Evolutionary conservation across 768 basidiomycete genomes (phyloP).

Genomic region (Sarcodon aspratus): DNA sequence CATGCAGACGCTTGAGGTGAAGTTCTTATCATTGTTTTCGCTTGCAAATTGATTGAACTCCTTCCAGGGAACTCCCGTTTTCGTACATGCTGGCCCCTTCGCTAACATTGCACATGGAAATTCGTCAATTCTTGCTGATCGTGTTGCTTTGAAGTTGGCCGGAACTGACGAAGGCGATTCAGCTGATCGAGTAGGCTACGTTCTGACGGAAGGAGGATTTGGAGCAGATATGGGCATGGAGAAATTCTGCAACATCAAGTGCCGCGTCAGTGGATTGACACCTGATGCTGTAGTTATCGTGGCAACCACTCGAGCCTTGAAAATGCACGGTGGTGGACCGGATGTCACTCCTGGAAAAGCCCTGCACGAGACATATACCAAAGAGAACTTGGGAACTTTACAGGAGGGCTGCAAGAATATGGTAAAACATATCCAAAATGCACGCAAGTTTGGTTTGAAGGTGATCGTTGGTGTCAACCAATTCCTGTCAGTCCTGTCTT

Average conservation of each 20-base stretch:
- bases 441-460: conserved; percentile 92
- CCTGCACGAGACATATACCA: conserved; percentile 86
- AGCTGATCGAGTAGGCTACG: conserved; percentile 76
- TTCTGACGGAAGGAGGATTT: conserved; percentile 97
- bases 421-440: conserved; percentile 87
- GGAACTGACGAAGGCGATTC: conserved; percentile 89
- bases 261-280: conserved; percentile 81
- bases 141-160: conserved; percentile 91
- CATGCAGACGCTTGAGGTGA: conserved; percentile 91
- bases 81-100: conserved; percentile 97
- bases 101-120: conserved; percentile 99
- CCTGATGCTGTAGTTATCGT: conserved; percentile 95
- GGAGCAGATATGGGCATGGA: conserved; percentile 99
- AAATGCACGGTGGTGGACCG: conserved; percentile 99
- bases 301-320: conserved; percentile 92
- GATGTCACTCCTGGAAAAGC: conserved; percentile 95
- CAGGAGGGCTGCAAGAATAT: conserved; percentile 91
- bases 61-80: conserved; percentile 84
- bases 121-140: conserved; percentile 97
- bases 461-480: conserved; percentile 93
- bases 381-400: conserved; percentile 83
- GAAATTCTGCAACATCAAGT: conserved; percentile 99
- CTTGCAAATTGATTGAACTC: not conserved
- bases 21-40: not conserved
- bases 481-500: conserved; percentile 62